These are phyloP conservation scores for Aspergillus awamori DNA, from an alignment of 2,329 filamentous ascomycete genomes.

Conservation along the genomic window DNA sequence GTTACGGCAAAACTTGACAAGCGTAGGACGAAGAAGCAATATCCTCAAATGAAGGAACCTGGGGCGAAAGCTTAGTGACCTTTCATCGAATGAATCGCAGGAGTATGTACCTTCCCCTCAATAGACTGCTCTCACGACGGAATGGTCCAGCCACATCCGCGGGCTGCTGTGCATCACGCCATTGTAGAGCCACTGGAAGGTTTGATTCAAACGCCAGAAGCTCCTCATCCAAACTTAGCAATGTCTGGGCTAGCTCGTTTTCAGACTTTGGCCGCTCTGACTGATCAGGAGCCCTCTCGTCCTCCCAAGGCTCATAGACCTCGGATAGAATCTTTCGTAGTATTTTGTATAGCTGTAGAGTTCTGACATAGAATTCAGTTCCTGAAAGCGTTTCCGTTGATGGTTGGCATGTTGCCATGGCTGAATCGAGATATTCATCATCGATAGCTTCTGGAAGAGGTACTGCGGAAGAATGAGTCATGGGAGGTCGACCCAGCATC, in stretches of 20 bases:
- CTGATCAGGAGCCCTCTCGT: background rate
- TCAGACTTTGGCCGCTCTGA: background rate
- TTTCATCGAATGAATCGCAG: background rate
- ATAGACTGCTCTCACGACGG: background rate
- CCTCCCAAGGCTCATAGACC: background rate
- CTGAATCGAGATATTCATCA: background rate
- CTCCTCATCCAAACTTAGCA: background rate
- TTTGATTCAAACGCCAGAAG: background rate
- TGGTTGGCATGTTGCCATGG: too few species aligned
- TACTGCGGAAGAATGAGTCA: background rate
- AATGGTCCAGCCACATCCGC: background rate
- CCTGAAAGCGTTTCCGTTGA: background rate
- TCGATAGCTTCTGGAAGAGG: background rate
- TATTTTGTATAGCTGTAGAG: background rate
- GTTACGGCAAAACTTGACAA: background rate
- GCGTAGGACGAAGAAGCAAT: background rate
- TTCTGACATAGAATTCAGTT: background rate
- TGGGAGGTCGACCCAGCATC: background rate
- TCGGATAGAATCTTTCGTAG: background rate
- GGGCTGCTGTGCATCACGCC: background rate
- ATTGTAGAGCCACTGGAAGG: background rate
- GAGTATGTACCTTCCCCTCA: background rate
- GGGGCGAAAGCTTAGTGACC: background rate
- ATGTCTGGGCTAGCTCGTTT: background rate
- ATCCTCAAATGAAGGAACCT: background rate